phyloP scores from a whole-genome alignment of 2,329 filamentous ascomycete genomes.

The Chalaropsis thielavioides region DNA sequence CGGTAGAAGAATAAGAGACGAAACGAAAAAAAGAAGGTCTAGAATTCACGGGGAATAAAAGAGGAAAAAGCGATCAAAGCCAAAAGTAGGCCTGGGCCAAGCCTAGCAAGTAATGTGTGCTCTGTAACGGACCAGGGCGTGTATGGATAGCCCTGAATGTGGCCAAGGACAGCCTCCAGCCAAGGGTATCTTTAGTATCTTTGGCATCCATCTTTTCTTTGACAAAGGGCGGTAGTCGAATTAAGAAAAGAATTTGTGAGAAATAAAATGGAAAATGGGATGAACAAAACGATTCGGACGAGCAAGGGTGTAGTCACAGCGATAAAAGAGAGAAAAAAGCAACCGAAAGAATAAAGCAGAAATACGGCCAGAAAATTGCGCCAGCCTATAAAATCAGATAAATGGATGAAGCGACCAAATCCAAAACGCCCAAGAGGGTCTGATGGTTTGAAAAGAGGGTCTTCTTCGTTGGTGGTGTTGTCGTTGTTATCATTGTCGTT shows the following conservation, averaged over 20 bases:
- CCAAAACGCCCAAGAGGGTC: background rate
- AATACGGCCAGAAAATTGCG: background rate
- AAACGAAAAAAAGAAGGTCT: constrained; percentile 6
- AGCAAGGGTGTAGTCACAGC: constrained; percentile 4
- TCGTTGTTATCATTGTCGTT: background rate
- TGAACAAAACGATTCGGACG: constrained; percentile 8
- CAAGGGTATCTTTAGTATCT: constrained; percentile 5
- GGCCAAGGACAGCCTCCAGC: background rate
- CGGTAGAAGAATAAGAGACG: constrained; percentile 5
- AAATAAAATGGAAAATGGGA: constrained; percentile 8
- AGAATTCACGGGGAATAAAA: constrained; percentile 3
- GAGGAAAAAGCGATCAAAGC: background rate
- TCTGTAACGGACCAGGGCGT: background rate
- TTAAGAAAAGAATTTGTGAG: background rate
- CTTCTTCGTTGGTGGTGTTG: background rate
- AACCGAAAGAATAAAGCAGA: background rate
- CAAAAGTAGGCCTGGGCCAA: background rate
- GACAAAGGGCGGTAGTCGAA: background rate
- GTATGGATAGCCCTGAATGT: background rate
- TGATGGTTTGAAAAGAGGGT: background rate
- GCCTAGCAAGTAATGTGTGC: background rate
- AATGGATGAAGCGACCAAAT: background rate
- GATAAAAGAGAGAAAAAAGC: constrained; percentile 2
- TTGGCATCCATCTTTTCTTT: background rate
- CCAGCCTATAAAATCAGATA: background rate